Percentiles rank a stretch among this genome's conserved stretches.
Conservation (phyloP, 2,329 filamentous ascomycete genomes). For the Aspergillus thermomutatus region DNA sequence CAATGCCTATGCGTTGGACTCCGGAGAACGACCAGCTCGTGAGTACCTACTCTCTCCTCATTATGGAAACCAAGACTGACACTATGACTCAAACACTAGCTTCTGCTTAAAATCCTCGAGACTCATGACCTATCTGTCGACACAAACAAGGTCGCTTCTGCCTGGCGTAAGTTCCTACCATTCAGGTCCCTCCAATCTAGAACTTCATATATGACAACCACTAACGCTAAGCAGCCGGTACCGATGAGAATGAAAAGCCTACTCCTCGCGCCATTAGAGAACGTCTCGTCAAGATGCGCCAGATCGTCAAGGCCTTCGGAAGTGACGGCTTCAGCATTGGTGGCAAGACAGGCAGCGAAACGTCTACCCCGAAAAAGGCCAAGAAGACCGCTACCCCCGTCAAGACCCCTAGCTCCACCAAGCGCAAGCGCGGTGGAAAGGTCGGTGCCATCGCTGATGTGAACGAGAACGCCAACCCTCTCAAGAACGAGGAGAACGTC, state of each 20-base stretch:
- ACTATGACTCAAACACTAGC: constrained; percentile 19
- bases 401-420: constrained; percentile 12
- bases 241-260: constrained; percentile 20
- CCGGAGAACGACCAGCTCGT: constrained; percentile 37
- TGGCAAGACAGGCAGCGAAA: background rate
- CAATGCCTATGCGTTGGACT: constrained; percentile 38
- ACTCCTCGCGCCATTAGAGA: constrained; percentile 42
- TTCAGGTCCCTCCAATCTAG: background rate
- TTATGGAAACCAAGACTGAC: background rate
- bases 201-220: background rate
- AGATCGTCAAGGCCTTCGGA: constrained; percentile 11
- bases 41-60: constrained; percentile 7
- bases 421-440: constrained; percentile 15
- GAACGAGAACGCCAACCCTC: background rate
- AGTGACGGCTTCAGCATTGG: constrained; percentile 17
- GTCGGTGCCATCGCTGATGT: background rate
- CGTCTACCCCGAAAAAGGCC: constrained; percentile 12
- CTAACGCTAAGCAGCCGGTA: constrained; percentile 11
- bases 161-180: constrained; percentile 36
- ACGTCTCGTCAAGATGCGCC: constrained; percentile 35
- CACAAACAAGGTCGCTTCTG: constrained; percentile 29
- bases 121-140: constrained; percentile 37
- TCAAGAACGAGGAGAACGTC: constrained; percentile 1
- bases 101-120: constrained; percentile 40
- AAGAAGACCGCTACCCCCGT: constrained; percentile 5